A percentile compares a stretch with the other conserved stretches of the same genome.
phyloP scores from a whole-genome alignment of 1,284 basidiomycete genomes.

The Amylostereum chailletii region DNA sequence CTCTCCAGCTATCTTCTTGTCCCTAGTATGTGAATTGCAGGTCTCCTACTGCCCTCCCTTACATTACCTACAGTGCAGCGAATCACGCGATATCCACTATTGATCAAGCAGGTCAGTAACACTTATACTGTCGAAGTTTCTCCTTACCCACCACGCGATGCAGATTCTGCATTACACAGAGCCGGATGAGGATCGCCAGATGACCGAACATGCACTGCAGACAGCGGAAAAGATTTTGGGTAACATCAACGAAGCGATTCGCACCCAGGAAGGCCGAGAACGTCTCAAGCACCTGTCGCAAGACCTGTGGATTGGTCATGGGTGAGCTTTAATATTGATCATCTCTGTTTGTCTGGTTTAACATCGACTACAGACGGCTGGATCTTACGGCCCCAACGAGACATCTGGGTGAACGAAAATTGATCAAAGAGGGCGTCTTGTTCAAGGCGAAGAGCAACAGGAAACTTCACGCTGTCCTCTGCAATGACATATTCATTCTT shows the following conservation, averaged over 20 bases:
- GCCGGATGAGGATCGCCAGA: slow-evolving; percentile 43
- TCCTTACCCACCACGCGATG: not conserved
- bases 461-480: slow-evolving; percentile 70
- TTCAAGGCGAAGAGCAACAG: slow-evolving; percentile 80
- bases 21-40: slow-evolving; percentile 58
- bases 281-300: slow-evolving; percentile 67
- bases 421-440: slow-evolving; percentile 76
- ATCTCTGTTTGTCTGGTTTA: not conserved
- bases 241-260: slow-evolving; percentile 84
- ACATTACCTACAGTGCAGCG: slow-evolving; percentile 70
- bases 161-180: slow-evolving; percentile 80
- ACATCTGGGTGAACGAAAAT: slow-evolving; percentile 63
- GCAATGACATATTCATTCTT: slow-evolving; percentile 75
- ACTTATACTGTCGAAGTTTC: not conserved
- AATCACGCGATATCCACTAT: slow-evolving; percentile 84
- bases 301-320: slow-evolving; percentile 80
- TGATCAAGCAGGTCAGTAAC: slow-evolving; percentile 64
- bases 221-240: slow-evolving; percentile 68
- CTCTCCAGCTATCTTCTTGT: slow-evolving; percentile 85
- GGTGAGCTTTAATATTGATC: slow-evolving; percentile 33
- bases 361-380: slow-evolving; percentile 44
- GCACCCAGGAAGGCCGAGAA: slow-evolving; percentile 75
- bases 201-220: slow-evolving; percentile 48
- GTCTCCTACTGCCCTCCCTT: not conserved
- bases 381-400: slow-evolving; percentile 88